Evolutionary conservation across 192 early-diverging fungal genomes (phyloP).

Genomic region (Coemansia sp.): DNA sequence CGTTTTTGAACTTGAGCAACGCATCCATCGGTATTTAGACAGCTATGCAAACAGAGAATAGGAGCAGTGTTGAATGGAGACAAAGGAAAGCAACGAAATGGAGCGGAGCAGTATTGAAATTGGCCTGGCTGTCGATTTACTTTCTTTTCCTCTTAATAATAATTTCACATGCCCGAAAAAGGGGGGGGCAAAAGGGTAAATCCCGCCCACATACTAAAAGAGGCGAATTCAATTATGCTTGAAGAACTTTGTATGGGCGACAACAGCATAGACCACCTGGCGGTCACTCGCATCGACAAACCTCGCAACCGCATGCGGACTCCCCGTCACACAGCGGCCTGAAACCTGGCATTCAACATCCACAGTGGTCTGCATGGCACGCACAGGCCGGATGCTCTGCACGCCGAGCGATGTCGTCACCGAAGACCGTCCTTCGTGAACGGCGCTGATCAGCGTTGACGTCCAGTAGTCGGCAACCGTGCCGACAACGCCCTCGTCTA

Average conservation of each 20-base stretch:
- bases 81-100: background rate
- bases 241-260: slow-evolving; percentile 40
- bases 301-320: slow-evolving; percentile 27
- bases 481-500: slow-evolving; percentile 37
- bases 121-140: too few species aligned
- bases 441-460: slow-evolving; percentile 36
- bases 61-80: too few species aligned
- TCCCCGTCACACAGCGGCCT: background rate
- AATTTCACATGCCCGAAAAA: too few species aligned
- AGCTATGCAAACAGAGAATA: too few species aligned
- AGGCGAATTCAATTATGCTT: slow-evolving; percentile 1
- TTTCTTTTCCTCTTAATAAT: too few species aligned
- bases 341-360: slow-evolving; percentile 24
- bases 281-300: slow-evolving; percentile 23
- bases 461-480: slow-evolving; percentile 47
- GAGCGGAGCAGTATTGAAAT: too few species aligned
- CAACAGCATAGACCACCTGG: slow-evolving; percentile 19
- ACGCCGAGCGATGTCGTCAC: slow-evolving; percentile 43
- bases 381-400: slow-evolving; percentile 20
- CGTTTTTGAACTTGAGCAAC: slow-evolving; percentile 7
- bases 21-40: too few species aligned
- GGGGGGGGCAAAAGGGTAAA: too few species aligned
- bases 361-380: background rate
- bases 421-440: slow-evolving; percentile 20
- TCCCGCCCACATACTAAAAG: too few species aligned